Evolutionary conservation across 2,329 filamentous ascomycete species (phyloP).

Genomic region (Rhytidhysteron rufulum): DNA sequence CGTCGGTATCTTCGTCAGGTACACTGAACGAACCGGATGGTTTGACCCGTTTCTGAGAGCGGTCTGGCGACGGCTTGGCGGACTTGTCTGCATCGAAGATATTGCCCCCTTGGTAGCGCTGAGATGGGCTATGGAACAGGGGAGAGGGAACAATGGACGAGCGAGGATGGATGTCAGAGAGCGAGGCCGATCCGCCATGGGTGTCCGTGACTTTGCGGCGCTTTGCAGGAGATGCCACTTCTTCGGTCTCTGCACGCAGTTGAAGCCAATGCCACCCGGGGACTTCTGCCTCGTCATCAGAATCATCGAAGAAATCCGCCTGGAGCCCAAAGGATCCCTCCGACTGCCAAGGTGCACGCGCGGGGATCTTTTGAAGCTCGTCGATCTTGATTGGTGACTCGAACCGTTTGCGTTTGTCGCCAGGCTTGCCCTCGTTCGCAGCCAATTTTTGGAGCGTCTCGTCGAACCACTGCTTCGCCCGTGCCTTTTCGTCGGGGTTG

Average conservation of each 20-base stretch:
- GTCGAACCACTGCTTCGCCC: slow-evolving; percentile 19
- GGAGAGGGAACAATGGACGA: slow-evolving; percentile 26
- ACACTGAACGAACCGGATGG: slow-evolving; percentile 22
- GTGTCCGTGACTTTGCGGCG: slow-evolving; percentile 15
- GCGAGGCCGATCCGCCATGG: slow-evolving; percentile 19
- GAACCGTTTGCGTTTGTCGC: slow-evolving; percentile 25
- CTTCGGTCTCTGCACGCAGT: slow-evolving; percentile 5
- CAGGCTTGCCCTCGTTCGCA: slow-evolving; percentile 12
- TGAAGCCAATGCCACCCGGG: slow-evolving; percentile 12
- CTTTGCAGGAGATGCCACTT: not conserved
- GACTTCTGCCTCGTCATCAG: slow-evolving; percentile 21
- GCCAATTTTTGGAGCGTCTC: slow-evolving; percentile 15
- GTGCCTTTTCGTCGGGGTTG: not conserved
- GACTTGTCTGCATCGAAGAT: slow-evolving; percentile 25
- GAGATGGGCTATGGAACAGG: slow-evolving; percentile 20
- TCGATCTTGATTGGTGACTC: slow-evolving; percentile 20
- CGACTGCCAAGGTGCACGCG: slow-evolving; percentile 28
- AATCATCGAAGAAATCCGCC: slow-evolving; percentile 17
- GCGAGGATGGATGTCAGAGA: slow-evolving; percentile 25
- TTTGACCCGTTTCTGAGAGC: no score
- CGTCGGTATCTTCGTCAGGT: slow-evolving; percentile 20
- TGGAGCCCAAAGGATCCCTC: slow-evolving; percentile 22
- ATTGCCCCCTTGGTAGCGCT: slow-evolving; percentile 20
- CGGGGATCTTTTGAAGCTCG: slow-evolving; percentile 24
- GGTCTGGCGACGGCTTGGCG: no score